Percentiles rank a stretch among this genome's conserved stretches.
Evolutionary conservation across 805 yeast genomes (phyloP).

Genomic region (Candida namnaoensis): DNA sequence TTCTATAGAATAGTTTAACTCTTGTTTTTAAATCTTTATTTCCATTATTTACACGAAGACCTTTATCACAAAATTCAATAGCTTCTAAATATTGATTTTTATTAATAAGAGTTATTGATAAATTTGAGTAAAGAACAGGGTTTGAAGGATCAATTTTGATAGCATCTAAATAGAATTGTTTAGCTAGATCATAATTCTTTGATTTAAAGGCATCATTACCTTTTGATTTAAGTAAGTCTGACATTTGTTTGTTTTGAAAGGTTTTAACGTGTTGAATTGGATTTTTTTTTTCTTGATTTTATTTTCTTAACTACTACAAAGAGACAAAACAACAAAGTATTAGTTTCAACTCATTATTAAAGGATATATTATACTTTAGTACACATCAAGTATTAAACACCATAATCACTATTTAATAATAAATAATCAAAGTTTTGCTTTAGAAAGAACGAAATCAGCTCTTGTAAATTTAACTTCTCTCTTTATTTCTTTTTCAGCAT

Average conservation of each 20-base stretch:
- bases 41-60: constrained; percentile 22
- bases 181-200: constrained; percentile 40
- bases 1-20: constrained; percentile 45
- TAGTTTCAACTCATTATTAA: no score
- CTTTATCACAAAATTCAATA: constrained; percentile 38
- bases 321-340: no score
- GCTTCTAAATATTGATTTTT: constrained; percentile 41
- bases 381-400: no score
- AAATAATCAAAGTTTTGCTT: constrained; percentile 5
- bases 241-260: constrained; percentile 7
- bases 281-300: no score
- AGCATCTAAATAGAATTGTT: constrained; percentile 46
- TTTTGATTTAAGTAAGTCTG: constrained; percentile 19
- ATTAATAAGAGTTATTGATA: constrained; percentile 58
- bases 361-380: no score
- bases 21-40: constrained; percentile 22
- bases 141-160: constrained; percentile 36
- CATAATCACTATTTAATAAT: no score
- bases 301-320: no score
- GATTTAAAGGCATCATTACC: constrained; percentile 48
- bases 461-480: constrained; percentile 16
- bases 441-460: constrained; percentile 20
- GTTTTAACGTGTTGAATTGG: not conserved
- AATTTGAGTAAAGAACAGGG: constrained; percentile 55
- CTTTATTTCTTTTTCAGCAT: constrained; percentile 28